phyloP scores from a whole-genome alignment of 495 filamentous ascomycete species.

The Darksidea phi region DNA sequence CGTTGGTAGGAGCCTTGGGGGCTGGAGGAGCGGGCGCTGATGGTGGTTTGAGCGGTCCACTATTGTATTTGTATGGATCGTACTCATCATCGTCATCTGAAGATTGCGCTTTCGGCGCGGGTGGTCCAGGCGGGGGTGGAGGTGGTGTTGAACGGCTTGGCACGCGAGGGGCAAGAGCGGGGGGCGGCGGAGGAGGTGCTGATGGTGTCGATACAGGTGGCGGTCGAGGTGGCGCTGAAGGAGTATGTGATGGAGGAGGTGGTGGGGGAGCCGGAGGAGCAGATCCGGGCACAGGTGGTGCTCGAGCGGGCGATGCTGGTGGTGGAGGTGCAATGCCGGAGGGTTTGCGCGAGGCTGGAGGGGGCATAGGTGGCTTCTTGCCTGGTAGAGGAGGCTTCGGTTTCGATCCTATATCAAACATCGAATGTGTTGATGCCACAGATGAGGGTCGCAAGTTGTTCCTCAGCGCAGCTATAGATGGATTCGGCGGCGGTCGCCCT shows the following conservation, averaged over 20 bases:
- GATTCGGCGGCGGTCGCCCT: conserved; percentile 52
- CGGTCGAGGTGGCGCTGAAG: conserved; percentile 75
- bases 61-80: conserved; percentile 24
- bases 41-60: conserved; percentile 15
- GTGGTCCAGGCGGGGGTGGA: conserved; percentile 29
- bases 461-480: conserved; percentile 38
- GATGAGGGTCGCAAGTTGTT: conserved; percentile 43
- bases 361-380: conserved; percentile 48
- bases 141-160: conserved; percentile 26
- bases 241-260: conserved; percentile 49
- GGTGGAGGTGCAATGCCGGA: conserved; percentile 40
- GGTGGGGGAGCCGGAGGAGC: conserved; percentile 47
- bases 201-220: conserved; percentile 74
- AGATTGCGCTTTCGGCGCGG: conserved; percentile 21
- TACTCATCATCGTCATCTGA: conserved; percentile 21
- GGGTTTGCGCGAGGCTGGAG: conserved; percentile 60
- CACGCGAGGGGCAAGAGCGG: conserved; percentile 27
- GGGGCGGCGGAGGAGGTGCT: conserved; percentile 59
- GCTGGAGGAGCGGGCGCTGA: conserved; percentile 33
- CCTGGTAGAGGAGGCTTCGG: conserved; percentile 47
- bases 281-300: conserved; percentile 48
- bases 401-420: conserved; percentile 40
- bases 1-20: conserved; percentile 35
- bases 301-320: conserved; percentile 38
- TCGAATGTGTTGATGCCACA: conserved; percentile 34